Evolutionary conservation across 2,329 filamentous ascomycete genomes (phyloP), one percentile per base, ranked within the genome.

Genomic region (Harringtonia lauricola): DNA sequence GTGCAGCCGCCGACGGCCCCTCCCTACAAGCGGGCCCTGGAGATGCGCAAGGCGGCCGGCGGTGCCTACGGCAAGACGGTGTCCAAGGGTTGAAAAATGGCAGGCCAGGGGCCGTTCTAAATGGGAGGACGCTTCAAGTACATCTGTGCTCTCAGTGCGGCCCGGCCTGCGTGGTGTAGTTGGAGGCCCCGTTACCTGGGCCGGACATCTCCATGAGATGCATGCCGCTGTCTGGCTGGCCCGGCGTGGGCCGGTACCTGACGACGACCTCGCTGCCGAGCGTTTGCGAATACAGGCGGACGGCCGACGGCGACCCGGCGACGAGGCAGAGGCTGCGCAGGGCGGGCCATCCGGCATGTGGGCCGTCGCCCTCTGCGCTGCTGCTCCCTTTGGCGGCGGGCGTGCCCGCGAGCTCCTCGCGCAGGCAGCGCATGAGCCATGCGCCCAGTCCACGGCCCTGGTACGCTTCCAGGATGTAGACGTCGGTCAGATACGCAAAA

Each of bases 1-100:
- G 77, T 98, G 28, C 92, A 96, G 60, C 90, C 90, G 24, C 92
- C 92, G 0, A 98, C 92, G 30, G 92, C 92, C 10, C 92, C 92
- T 13, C 92, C 92, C 0, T 98, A 98, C 59, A 94, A 89, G 61
- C 78, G 83, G 44, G 92, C 92, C 13, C 66, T 98, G 47, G 90
- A 96, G 61, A 74, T 92, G 67, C 75, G 84, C 54, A 85, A 83
- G 60, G 68, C 78, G 47, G 76, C 78, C 47, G 86, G 86, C 15
- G 86, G 86, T 5, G 83, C 82, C 5, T 86, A 86, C 57, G 81
- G 83, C 4, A 88, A 85, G 63, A 84, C 81, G n/a, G 48, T 39
- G 1, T 22, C 34, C 6, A 39, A 40, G 42, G n/a, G 29, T 14
- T 17, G 22, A 39, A 17, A 4, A n/a, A n/a, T n/a, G n/a, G n/a